Conservation (phyloP, 2,329 filamentous ascomycete genomes). For the Fonsecaea pedrosoi region DNA sequence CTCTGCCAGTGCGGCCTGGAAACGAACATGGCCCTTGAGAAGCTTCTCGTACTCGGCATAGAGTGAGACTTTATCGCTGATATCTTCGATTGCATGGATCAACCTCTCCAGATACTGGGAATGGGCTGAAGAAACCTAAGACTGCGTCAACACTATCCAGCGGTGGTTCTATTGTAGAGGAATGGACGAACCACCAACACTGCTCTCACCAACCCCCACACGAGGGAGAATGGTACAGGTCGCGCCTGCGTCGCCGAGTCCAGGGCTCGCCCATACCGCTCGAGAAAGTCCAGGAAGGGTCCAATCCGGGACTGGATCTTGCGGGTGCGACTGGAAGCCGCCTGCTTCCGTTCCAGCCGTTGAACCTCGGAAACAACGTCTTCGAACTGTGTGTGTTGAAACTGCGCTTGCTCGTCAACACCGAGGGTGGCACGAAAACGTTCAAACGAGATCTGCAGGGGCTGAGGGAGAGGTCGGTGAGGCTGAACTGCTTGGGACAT, state of each 20-base stretch:
- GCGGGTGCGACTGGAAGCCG: background rate
- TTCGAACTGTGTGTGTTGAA: background rate
- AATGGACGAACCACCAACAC: background rate
- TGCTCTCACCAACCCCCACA: background rate
- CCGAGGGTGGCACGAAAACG: background rate
- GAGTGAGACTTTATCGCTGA: background rate
- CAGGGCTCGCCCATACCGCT: background rate
- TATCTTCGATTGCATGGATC: conserved; percentile 1
- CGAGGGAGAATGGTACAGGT: background rate
- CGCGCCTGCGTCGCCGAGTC: background rate
- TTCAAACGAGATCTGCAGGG: background rate
- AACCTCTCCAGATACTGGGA: background rate
- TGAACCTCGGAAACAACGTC: background rate
- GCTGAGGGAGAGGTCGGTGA: background rate
- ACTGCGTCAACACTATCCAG: background rate
- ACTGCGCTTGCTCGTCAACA: background rate
- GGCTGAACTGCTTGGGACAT: background rate
- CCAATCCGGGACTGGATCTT: background rate
- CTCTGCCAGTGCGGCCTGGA: background rate
- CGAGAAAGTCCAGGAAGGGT: background rate
- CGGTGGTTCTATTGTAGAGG: background rate
- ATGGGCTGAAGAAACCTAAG: background rate
- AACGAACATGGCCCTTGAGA: background rate
- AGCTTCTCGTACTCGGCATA: background rate
- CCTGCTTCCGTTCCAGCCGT: background rate